A percentile compares a stretch with the other conserved stretches of the same genome.
phyloP scores from a whole-genome alignment of 108 stramenopile species.

The Parietichytrium sp. region DNA sequence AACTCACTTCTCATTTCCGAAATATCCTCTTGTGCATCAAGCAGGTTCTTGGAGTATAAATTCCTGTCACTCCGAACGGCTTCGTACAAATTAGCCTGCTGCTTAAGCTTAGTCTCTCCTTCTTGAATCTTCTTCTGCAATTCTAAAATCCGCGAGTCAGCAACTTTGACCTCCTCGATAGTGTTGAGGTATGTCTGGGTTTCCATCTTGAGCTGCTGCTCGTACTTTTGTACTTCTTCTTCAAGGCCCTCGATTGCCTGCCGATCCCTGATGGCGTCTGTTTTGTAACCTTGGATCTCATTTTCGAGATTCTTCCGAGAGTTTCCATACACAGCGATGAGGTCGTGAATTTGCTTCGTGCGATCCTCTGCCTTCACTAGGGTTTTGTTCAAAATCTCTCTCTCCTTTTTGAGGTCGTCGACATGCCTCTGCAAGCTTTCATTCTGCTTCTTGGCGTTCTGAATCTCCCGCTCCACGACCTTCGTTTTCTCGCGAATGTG shows the following conservation, averaged over 20 bases:
- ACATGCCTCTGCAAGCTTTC: not conserved
- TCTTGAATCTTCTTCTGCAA: constrained; percentile 58
- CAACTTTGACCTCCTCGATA: constrained; percentile 60
- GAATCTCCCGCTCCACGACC: not conserved
- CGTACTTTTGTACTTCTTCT: constrained; percentile 42
- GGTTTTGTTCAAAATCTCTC: constrained; percentile 7
- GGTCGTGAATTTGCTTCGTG: not conserved
- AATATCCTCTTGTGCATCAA: constrained; percentile 66
- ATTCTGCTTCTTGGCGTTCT: not conserved
- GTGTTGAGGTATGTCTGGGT: constrained; percentile 46
- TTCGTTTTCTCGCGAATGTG: not conserved
- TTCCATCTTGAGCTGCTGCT: constrained; percentile 51
- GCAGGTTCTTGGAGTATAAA: constrained; percentile 60
- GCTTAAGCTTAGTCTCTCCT: constrained; percentile 55
- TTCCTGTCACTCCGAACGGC: constrained; percentile 65
- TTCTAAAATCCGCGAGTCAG: constrained; percentile 58
- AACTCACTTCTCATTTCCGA: constrained; percentile 63
- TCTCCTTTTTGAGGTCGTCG: constrained; percentile 36
- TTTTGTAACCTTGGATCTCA: constrained; percentile 28
- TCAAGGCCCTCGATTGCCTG: not conserved
- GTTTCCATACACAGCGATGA: not conserved
- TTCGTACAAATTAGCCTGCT: constrained; percentile 69
- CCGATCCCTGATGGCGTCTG: not conserved
- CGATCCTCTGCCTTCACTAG: constrained; percentile 7
- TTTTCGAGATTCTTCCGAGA: not conserved